Evolutionary conservation across 257 asterid species (phyloP), one percentile per base, ranked within the genome.

Genomic region (Primulina huaijiensis): DNA sequence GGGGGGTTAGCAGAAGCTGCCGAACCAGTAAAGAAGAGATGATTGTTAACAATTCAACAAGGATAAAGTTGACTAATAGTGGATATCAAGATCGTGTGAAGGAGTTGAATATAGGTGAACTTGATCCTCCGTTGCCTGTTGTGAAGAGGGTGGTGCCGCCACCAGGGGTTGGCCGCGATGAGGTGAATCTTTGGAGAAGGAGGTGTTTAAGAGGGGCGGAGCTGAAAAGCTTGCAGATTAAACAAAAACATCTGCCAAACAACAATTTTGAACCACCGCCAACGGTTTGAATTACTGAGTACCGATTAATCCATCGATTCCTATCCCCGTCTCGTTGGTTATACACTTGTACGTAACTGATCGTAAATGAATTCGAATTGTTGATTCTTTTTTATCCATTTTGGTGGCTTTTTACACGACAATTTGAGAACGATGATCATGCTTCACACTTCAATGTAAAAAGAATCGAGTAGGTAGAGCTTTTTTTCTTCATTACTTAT

Each of bases 51-150:
- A 71, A 40, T 19, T 53, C 75, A 2, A 66, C 62, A 78, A 62
- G 65, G 52, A 64, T 68, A 33, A 33, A 33, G 37, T 33, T 33
- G 30, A 27, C 30, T 2, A 27, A 27, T 27, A 27, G 30, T 27
- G 30, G 30, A 27, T 27, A 27, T 33, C 37, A 33, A 33, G 37
- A 4, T 33, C 7, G 37, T 33, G 37, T 4, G 37, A 5, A 3
- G 7, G 37, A 58, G 58, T 63, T 83, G 67, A 25, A 81, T 35
- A 33, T 81, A 31, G 57, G 7, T 68, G 85, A 81, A 69, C 11
- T 83, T 73, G 88, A 83, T 78, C 88, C 88, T 40, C 88, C 88
- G 4, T 72, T 83, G 77, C 88, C 88, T 63, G 88, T 83, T 57
- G 69, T 79, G 21, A 76, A 74, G 40, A 75, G 71, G 74, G 73